A percentile compares a stretch with the other conserved stretches of the same genome.
These are phyloP conservation scores for Monosporozyma unispora DNA, from an alignment of 805 yeast species.

Conservation along the genomic window DNA sequence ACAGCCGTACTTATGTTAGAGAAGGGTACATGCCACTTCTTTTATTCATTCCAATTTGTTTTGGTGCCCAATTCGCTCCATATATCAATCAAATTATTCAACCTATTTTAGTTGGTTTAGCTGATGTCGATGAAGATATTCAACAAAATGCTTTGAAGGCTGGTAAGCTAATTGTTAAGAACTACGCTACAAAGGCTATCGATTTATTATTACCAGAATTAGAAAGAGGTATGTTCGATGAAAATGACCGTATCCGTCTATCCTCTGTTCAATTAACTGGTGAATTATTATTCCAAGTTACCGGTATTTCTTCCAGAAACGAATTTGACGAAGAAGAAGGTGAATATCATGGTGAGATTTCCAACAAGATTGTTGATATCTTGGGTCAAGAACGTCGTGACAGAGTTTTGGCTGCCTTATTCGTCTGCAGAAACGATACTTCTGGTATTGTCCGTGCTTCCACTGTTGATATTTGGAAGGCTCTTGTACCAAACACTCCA, in stretches of 20 bases:
- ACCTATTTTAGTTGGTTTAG: slow-evolving; percentile 85
- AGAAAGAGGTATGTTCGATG: slow-evolving; percentile 79
- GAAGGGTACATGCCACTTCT: slow-evolving; percentile 89
- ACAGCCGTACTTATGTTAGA: slow-evolving; percentile 61
- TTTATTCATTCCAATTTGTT: slow-evolving; percentile 86
- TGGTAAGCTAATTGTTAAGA: slow-evolving; percentile 83
- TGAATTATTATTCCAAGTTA: slow-evolving; percentile 85
- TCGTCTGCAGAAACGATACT: slow-evolving; percentile 88
- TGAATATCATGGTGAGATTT: slow-evolving; percentile 42
- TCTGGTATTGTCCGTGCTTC: slow-evolving; percentile 81
- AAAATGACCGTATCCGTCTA: slow-evolving; percentile 76
- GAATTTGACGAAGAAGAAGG: slow-evolving; percentile 45
- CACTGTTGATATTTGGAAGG: slow-evolving; percentile 93
- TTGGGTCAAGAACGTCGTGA: slow-evolving; percentile 87
- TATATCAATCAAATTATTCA: slow-evolving; percentile 79
- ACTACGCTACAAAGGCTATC: slow-evolving; percentile 86
- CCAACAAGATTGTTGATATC: slow-evolving; percentile 58
- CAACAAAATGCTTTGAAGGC: slow-evolving; percentile 87
- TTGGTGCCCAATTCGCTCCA: slow-evolving; percentile 86
- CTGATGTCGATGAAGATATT: slow-evolving; percentile 78
- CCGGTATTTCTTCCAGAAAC: slow-evolving; percentile 76
- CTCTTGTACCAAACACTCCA: slow-evolving; percentile 92
- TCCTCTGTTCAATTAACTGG: slow-evolving; percentile 94
- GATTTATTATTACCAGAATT: slow-evolving; percentile 90
- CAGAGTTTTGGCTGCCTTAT: slow-evolving; percentile 73